Evolutionary conservation across 73 alveolate genomes (phyloP).

Genomic region (Tetrahymena malaccensis): DNA sequence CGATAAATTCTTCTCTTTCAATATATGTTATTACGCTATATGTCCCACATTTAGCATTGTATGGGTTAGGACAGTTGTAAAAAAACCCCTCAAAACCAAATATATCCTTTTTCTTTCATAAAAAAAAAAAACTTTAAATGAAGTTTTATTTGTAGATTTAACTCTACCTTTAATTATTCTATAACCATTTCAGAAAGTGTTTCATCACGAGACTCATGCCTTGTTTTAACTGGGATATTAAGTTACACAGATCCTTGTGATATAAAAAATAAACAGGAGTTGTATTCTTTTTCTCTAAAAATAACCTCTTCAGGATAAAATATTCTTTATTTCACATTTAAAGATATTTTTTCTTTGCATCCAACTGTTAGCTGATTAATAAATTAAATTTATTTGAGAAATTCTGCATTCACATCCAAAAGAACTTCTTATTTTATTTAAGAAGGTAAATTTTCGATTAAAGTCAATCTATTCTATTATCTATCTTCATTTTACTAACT

Average conservation of each 20-base stretch:
- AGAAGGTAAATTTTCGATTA: neutral
- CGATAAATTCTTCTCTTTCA: neutral
- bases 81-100: neutral
- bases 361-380: neutral
- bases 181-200: neutral
- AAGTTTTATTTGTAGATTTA: too few relatives aligned
- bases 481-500: neutral
- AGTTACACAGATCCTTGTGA: neutral
- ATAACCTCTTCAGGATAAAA: neutral
- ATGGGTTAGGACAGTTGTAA: neutral
- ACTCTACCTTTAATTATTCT: neutral
- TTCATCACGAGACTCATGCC: neutral
- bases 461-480: neutral
- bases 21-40: neutral
- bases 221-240: neutral
- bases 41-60: neutral
- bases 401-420: neutral
- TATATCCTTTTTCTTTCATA: neutral
- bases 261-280: neutral
- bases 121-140: too few relatives aligned
- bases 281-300: neutral
- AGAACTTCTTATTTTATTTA: neutral
- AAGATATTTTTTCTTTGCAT: neutral
- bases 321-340: neutral
- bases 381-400: neutral